Evolutionary conservation across 2,329 filamentous ascomycete species (phyloP).

Genomic region (Gliomastix tumulicola): DNA sequence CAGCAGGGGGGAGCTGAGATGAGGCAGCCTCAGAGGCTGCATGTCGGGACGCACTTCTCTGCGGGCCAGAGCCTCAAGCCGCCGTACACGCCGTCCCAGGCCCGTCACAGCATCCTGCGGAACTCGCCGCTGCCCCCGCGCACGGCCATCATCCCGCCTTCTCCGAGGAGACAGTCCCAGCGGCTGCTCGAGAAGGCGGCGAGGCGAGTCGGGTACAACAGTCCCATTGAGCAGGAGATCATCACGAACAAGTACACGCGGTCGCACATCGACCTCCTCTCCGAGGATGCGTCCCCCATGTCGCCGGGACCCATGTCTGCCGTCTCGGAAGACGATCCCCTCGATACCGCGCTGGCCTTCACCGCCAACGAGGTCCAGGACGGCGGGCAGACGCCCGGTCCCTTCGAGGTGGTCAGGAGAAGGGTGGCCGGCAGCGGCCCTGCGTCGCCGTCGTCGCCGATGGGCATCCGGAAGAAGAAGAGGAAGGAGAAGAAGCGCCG

Average conservation of each 20-base stretch:
- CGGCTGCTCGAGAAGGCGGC: constrained; percentile 47
- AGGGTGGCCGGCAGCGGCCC: constrained; percentile 43
- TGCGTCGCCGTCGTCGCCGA: constrained; percentile 31
- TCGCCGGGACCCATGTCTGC: constrained; percentile 26
- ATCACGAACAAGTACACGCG: constrained; percentile 54
- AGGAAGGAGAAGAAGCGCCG: constrained; percentile 52
- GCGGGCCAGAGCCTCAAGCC: constrained; percentile 19
- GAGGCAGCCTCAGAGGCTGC: too few relatives aligned
- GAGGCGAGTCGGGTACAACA: constrained; percentile 54
- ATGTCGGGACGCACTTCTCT: not conserved
- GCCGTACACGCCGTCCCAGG: constrained; percentile 52
- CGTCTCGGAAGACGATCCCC: constrained; percentile 26
- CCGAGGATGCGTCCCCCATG: constrained; percentile 47
- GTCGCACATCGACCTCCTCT: constrained; percentile 57
- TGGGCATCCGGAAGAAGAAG: constrained; percentile 46
- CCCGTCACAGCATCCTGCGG: constrained; percentile 56
- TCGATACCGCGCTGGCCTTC: constrained; percentile 45
- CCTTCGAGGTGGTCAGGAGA: constrained; percentile 56
- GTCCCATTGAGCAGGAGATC: constrained; percentile 57
- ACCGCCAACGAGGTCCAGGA: constrained; percentile 48
- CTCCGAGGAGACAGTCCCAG: constrained; percentile 45
- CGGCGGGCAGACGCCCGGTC: constrained; percentile 55
- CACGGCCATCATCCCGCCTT: constrained; percentile 41
- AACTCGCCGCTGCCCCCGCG: constrained; percentile 56
- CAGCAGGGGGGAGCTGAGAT: too few relatives aligned